Evolutionary conservation across 306 rosid species (phyloP).

Genomic region (Abrus pulchellus): DNA sequence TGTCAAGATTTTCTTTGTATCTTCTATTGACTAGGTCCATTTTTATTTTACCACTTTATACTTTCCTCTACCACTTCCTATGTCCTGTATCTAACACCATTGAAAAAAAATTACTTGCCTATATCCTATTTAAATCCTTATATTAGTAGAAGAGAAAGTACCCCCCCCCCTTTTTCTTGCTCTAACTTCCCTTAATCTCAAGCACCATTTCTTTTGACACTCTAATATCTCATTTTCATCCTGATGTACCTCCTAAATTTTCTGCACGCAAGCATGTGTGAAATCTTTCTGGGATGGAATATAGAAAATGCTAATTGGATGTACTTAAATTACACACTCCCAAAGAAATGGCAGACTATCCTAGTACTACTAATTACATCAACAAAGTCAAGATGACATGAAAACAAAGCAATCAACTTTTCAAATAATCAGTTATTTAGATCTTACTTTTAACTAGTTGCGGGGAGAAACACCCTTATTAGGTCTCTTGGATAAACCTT

Average conservation of each 20-base stretch:
- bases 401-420: neutral
- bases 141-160: neutral
- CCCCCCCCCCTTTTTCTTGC: too few relatives aligned
- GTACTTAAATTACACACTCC: neutral
- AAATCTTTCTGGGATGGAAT: neutral
- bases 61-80: neutral
- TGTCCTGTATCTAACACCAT: neutral
- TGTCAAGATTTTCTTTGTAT: neutral
- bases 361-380: neutral
- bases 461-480: slow-evolving; percentile 81
- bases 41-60: neutral
- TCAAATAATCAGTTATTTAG: neutral
- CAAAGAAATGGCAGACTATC: neutral
- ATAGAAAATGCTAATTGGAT: neutral
- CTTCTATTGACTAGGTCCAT: neutral
- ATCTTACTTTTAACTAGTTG: slow-evolving; percentile 59
- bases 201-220: neutral
- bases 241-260: neutral
- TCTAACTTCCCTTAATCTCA: neutral
- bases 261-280: neutral
- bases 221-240: neutral
- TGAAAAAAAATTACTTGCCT: neutral
- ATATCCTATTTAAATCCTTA: neutral
- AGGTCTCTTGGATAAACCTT: slow-evolving; percentile 65
- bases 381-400: slow-evolving; percentile 12